Evolutionary conservation across 2,329 filamentous ascomycete genomes (phyloP).

Genomic region (Aspergillus fumigatiaffinis): DNA sequence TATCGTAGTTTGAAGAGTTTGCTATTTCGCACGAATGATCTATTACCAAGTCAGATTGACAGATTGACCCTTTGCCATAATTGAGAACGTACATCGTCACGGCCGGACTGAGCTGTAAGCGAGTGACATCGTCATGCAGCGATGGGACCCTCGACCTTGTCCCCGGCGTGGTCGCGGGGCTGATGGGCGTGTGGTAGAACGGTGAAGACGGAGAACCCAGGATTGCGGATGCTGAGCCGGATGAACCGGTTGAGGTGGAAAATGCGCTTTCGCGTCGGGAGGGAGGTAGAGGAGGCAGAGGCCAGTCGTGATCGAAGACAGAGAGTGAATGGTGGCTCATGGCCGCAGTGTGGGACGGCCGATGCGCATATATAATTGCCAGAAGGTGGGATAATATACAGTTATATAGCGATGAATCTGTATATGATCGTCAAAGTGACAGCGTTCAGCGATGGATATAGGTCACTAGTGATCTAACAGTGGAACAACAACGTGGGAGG

Average conservation of each 20-base stretch:
- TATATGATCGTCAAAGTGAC: background rate
- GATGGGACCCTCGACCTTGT: constrained; percentile 25
- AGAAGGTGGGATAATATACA: background rate
- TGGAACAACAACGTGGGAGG: background rate
- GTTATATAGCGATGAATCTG: background rate
- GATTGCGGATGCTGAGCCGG: constrained; percentile 24
- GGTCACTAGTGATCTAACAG: background rate
- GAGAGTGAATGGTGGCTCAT: constrained; percentile 12
- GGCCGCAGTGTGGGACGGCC: background rate
- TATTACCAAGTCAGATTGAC: constrained; percentile 6
- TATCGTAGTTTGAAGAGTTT: constrained; percentile 40
- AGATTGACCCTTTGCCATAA: background rate
- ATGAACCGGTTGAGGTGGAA: constrained; percentile 23
- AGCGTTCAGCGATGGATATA: background rate
- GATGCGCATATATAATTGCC: background rate
- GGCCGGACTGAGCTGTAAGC: constrained; percentile 26
- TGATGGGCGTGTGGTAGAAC: constrained; percentile 20
- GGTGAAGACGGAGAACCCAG: constrained; percentile 19
- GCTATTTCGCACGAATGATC: constrained; percentile 37
- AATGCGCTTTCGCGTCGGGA: constrained; percentile 22
- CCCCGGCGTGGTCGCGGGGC: constrained; percentile 19
- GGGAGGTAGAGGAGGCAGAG: constrained; percentile 20
- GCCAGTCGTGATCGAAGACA: constrained; percentile 26
- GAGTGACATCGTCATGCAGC: constrained; percentile 28
- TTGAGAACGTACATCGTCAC: constrained; percentile 30